A percentile compares a stretch with the other conserved stretches of the same genome.
Conservation (phyloP, 352 stramenopile genomes). For the Globisporangium okanoganense region DNA sequence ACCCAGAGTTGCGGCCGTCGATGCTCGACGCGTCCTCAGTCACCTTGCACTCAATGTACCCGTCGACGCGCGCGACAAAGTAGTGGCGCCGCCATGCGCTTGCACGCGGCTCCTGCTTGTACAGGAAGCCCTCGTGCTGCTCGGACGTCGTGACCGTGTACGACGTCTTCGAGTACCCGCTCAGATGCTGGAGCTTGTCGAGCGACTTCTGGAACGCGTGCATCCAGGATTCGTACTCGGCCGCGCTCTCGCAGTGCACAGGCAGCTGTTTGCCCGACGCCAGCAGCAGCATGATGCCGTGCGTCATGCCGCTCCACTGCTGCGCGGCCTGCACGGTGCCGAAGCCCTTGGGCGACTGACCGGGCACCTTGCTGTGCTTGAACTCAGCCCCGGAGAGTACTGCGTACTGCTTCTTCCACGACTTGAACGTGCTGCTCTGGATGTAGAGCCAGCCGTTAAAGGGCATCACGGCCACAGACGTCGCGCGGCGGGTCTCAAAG, state of each 20-base stretch:
- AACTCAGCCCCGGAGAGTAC: constrained; percentile 72
- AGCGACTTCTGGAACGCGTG: constrained; percentile 42
- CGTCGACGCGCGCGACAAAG: constrained; percentile 64
- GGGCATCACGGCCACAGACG: constrained; percentile 50
- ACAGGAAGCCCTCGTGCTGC: constrained; percentile 67
- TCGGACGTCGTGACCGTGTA: constrained; percentile 64
- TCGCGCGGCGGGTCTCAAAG: constrained; percentile 60
- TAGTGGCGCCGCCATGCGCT: constrained; percentile 54
- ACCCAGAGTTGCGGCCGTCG: constrained; percentile 55
- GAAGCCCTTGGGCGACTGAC: constrained; percentile 64
- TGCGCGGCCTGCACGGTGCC: constrained; percentile 45
- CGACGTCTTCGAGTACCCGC: constrained; percentile 58
- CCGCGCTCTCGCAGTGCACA: constrained; percentile 40
- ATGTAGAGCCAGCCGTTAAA: constrained; percentile 69
- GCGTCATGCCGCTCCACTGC: constrained; percentile 38
- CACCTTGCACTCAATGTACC: constrained; percentile 68
- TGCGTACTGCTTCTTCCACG: constrained; percentile 72
- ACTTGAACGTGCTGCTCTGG: constrained; percentile 49
- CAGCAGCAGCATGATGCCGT: constrained; percentile 55
- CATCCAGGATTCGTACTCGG: constrained; percentile 54
- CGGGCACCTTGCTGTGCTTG: constrained; percentile 62
- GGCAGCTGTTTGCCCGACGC: constrained; percentile 35
- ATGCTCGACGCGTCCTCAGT: constrained; percentile 27
- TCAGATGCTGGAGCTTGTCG: constrained; percentile 45
- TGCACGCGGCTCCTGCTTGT: constrained; percentile 48